Conservation (phyloP, 306 rosid species). For the Dryas octopetala region DNA sequence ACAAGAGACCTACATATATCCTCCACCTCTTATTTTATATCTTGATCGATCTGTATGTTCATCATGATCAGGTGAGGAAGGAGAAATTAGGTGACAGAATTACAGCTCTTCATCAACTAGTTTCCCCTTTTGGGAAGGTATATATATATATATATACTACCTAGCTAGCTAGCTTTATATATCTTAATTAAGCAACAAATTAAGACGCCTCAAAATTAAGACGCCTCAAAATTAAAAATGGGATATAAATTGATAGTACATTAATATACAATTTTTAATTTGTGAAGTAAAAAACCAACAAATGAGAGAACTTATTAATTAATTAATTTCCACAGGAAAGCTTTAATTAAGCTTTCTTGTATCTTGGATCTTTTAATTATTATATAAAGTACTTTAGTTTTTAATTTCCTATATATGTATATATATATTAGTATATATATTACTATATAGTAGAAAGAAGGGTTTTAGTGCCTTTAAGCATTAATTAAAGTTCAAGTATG, state of each 20-base stretch:
- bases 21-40: conserved; percentile 7
- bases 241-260: too few relatives aligned
- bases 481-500: conserved; percentile 13
- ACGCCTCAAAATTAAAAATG: neutral
- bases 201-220: neutral
- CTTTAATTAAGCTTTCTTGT: neutral
- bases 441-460: neutral
- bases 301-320: conserved; percentile 4
- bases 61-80: conserved; percentile 82
- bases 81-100: conserved; percentile 99
- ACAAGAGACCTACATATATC: conserved; percentile 1
- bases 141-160: neutral
- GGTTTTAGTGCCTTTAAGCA: conserved; percentile 28
- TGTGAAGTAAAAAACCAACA: neutral
- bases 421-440: neutral
- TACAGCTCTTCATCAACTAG: conserved; percentile 94
- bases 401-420: neutral
- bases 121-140: conserved; percentile 99
- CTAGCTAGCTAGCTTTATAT: neutral
- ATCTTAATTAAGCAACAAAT: neutral
- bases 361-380: too few relatives aligned
- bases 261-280: neutral
- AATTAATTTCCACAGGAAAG: conserved; percentile 4
- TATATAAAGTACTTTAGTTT: neutral
- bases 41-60: neutral